Conservation (phyloP, 2,329 filamentous ascomycete species). For the Botryosphaeria dothidea region DNA sequence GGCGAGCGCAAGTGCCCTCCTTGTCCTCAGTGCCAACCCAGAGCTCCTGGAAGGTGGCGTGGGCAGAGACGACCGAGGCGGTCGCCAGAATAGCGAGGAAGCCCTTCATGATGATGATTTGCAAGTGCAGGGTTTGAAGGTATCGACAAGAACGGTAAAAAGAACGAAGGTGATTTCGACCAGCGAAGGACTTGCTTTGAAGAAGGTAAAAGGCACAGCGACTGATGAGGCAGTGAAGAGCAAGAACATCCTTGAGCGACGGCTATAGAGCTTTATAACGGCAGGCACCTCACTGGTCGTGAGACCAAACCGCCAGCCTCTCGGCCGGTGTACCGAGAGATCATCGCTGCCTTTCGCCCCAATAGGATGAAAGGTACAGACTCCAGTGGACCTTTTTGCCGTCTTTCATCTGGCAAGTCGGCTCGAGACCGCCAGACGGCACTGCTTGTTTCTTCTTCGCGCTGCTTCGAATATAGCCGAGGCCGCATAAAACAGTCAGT, state of each 20-base stretch:
- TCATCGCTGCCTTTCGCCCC: not conserved
- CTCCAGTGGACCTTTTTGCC: not conserved
- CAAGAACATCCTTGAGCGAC: not conserved
- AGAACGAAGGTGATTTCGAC: slow-evolving; percentile 4
- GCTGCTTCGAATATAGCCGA: slow-evolving; percentile 10
- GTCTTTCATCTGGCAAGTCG: slow-evolving; percentile 14
- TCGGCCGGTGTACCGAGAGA: slow-evolving; percentile 5
- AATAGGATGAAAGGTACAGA: not conserved
- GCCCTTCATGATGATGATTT: slow-evolving; percentile 12
- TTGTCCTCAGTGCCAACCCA: slow-evolving; percentile 39
- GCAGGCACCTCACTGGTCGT: not conserved
- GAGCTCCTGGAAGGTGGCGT: slow-evolving; percentile 41
- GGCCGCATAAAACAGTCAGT: not conserved
- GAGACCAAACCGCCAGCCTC: not conserved
- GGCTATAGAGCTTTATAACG: not conserved
- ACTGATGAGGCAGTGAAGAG: slow-evolving; percentile 14
- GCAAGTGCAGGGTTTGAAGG: not conserved
- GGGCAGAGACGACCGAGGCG: slow-evolving; percentile 36
- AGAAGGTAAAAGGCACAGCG: slow-evolving; percentile 2
- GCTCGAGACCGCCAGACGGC: not conserved
- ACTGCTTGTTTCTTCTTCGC: slow-evolving; percentile 10
- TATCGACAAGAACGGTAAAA: not conserved
- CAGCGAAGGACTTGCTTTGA: slow-evolving; percentile 11
- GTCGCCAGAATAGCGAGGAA: slow-evolving; percentile 33
- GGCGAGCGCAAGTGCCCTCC: slow-evolving; percentile 47